Evolutionary conservation across 2,329 filamentous ascomycete species (phyloP), one percentile per base, ranked within the genome.

Genomic region (Calonectria leucothoes): DNA sequence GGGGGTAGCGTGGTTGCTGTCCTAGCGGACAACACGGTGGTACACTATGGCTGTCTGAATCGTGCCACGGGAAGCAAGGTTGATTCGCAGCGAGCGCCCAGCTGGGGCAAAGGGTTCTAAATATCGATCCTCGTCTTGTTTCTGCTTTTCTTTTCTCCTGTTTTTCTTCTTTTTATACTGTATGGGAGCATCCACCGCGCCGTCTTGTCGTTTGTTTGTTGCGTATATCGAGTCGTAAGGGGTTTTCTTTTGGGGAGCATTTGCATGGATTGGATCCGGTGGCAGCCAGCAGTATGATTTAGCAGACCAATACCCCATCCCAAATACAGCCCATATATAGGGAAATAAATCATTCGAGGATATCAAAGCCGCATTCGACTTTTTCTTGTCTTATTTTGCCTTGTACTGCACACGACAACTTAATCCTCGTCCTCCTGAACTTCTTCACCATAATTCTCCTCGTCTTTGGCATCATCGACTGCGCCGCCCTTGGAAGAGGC

Each of bases 1-100:
- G 96, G 96, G 2, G 94, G 95, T 5, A 98, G 94, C 83, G 97
- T 98, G 23, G 94, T 98, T 73, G 93, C 96, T 49, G 96, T 98
- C 15, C 90, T 97, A 84, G 95, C 96, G 8, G 94, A 98, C 86
- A 95, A 92, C 82, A 90, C 88, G 31, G 94, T 95, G 20, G 93
- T 97, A 74, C 94, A 97, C 87, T 94, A 96, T 81, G 94, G 94
- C 31, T 97, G 94, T 85, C 87, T 94, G 79, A 91, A 85, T 73
- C 85, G 86, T 75, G 87, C 85, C n/a, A 84, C 82, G 70, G 83
- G 84, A 73, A 78, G 81, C 77, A 85, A 79, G 82, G 79, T 80
- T 71, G 82, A 82, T 55, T 77, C 78, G 67, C 74, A 77, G 68
- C 78, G 81, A 79, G 83, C 78, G 75, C 83, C 81, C 68, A 83